Conservation (phyloP, 2,329 filamentous ascomycete species). For the Penicillium sp. region DNA sequence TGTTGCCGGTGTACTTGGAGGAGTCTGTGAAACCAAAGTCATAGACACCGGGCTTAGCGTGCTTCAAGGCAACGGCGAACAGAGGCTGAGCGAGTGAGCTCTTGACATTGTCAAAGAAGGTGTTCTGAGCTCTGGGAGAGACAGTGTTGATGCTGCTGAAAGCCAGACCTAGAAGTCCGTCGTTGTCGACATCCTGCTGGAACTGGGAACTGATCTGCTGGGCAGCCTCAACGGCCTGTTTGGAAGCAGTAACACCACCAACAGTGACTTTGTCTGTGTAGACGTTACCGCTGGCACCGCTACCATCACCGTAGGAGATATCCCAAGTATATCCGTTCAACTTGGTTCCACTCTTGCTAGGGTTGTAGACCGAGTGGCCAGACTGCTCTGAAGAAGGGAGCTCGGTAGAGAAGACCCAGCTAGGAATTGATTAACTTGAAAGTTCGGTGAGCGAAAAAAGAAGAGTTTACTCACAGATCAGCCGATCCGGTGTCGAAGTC, state of each 20-base stretch:
- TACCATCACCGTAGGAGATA: constrained; percentile 11
- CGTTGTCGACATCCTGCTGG: constrained; percentile 7
- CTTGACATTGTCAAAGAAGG: constrained; percentile 60
- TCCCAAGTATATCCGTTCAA: constrained; percentile 4
- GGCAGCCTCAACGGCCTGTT: constrained; percentile 10
- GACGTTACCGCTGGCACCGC: constrained; percentile 8
- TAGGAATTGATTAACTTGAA: not conserved
- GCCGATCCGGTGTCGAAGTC: constrained; percentile 12
- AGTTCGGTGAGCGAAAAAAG: too few species aligned
- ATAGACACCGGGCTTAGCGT: constrained; percentile 50
- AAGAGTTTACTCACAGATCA: constrained; percentile 6
- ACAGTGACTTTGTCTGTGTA: constrained; percentile 7
- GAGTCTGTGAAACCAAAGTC: constrained; percentile 60
- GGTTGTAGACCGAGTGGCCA: constrained; percentile 21
- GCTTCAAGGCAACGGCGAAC: constrained; percentile 55
- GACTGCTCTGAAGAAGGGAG: constrained; percentile 6
- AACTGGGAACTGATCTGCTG: constrained; percentile 6
- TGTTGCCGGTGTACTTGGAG: constrained; percentile 55
- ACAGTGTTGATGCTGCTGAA: constrained; percentile 14
- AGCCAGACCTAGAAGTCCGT: constrained; percentile 9
- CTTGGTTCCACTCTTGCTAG: not conserved
- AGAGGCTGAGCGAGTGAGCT: constrained; percentile 47
- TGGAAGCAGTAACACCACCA: constrained; percentile 4
- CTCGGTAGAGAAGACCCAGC: constrained; percentile 12
- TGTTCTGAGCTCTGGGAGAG: constrained; percentile 41